These are phyloP conservation scores for Coemansia sp. DNA, from an alignment of 192 early-diverging fungal species.

Conservation along the genomic window DNA sequence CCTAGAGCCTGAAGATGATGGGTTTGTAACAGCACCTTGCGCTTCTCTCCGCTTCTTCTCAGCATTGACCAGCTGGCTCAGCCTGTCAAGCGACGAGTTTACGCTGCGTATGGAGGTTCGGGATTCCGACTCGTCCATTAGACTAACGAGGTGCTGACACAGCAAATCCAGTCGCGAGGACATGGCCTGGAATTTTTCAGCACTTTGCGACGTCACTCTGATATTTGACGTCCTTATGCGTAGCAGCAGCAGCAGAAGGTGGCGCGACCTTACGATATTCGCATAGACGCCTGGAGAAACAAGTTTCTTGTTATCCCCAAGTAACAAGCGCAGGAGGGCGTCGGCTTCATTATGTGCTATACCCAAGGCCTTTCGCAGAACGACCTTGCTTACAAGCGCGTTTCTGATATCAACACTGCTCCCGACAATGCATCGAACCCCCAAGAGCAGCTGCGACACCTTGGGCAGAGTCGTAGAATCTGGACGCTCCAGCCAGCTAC, in stretches of 20 bases:
- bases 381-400: background rate
- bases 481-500: background rate
- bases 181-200: background rate
- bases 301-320: background rate
- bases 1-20: background rate
- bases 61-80: background rate
- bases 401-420: too few relatives aligned
- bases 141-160: background rate
- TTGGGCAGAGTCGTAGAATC: background rate
- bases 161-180: background rate
- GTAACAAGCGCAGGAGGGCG: background rate
- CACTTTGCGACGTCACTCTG: background rate
- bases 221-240: background rate
- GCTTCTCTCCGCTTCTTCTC: background rate
- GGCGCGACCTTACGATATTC: background rate
- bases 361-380: background rate
- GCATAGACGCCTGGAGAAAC: background rate
- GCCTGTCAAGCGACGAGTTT: background rate
- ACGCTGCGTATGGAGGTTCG: background rate
- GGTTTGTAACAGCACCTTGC: background rate
- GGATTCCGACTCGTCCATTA: background rate
- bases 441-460: background rate
- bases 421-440: background rate
- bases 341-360: background rate
- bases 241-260: background rate